These are phyloP conservation scores for Graphilbum fragrans DNA, from an alignment of 2,329 filamentous ascomycete genomes.

Conservation along the genomic window DNA sequence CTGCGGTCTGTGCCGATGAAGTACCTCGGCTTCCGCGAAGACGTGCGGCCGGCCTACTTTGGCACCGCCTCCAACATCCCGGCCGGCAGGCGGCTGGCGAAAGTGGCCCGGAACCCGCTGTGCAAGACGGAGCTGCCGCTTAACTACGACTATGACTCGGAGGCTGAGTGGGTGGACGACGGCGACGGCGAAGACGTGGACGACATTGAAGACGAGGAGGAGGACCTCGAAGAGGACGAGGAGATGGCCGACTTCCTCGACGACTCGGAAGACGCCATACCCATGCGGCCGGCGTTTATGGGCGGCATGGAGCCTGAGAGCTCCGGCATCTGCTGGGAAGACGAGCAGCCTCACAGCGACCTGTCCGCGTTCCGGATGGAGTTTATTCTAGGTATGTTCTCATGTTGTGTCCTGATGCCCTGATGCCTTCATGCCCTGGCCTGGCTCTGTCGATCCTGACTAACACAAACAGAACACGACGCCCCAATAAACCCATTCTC, in stretches of 20 bases:
- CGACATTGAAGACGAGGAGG: conserved; percentile 58
- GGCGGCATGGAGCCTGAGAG: conserved; percentile 64
- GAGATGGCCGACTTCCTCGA: conserved; percentile 88
- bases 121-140: conserved; percentile 43
- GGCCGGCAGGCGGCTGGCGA: conserved; percentile 33
- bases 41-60: conserved; percentile 57
- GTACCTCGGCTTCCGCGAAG: conserved; percentile 47
- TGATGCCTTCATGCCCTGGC: background rate
- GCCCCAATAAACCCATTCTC: conserved; percentile 72
- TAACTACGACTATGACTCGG: conserved; percentile 76
- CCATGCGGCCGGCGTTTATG: conserved; percentile 44
- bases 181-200: conserved; percentile 59
- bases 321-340: conserved; percentile 78
- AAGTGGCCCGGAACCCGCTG: conserved; percentile 41
- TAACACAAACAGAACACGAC: conserved; percentile 28
- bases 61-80: conserved; percentile 58
- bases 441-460: background rate
- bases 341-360: conserved; percentile 29
- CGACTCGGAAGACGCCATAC: conserved; percentile 61
- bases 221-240: conserved; percentile 57
- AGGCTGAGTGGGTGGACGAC: conserved; percentile 74
- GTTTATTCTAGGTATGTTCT: conserved; percentile 52
- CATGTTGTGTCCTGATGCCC: background rate
- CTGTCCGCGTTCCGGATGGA: conserved; percentile 58
- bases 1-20: conserved; percentile 51